Evolutionary conservation across 495 filamentous ascomycete genomes (phyloP).

Genomic region (Hypoxylon cercidicola): DNA sequence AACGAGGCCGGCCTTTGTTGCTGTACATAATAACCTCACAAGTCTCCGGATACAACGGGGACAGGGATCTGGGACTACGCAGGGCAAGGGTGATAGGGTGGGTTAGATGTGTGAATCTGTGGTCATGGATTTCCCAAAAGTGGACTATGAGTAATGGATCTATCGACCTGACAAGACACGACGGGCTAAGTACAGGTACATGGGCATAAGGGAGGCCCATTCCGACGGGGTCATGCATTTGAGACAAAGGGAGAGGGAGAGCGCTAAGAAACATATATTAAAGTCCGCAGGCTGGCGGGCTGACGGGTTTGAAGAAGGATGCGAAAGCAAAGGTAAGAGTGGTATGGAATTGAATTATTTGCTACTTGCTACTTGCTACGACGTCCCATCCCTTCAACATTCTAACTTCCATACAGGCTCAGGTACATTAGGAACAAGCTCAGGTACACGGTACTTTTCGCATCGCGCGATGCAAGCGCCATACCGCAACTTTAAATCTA

Average conservation of each 20-base stretch:
- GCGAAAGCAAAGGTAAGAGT: too few relatives aligned
- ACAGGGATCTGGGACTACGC: slow-evolving; percentile 27
- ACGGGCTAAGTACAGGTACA: not conserved
- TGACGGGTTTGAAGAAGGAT: too few relatives aligned
- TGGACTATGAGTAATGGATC: slow-evolving; percentile 30
- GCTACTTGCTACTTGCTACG: too few relatives aligned
- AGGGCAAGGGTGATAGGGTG: slow-evolving; percentile 25
- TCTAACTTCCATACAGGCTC: too few relatives aligned
- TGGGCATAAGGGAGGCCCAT: not conserved
- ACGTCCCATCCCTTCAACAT: too few relatives aligned
- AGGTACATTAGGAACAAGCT: too few relatives aligned
- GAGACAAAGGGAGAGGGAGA: not conserved
- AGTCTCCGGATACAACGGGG: slow-evolving; percentile 41
- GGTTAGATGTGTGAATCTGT: slow-evolving; percentile 17
- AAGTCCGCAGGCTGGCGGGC: too few relatives aligned
- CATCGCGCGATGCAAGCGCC: slow-evolving; percentile 25
- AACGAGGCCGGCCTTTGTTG: slow-evolving; percentile 9
- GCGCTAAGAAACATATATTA: too few relatives aligned
- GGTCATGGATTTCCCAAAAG: slow-evolving; percentile 32
- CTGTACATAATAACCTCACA: slow-evolving; percentile 33
- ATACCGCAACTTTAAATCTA: slow-evolving; percentile 41
- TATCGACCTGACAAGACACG: slow-evolving; percentile 1
- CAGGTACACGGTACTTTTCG: not conserved
- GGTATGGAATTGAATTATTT: too few relatives aligned
- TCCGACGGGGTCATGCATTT: slow-evolving; percentile 1